Evolutionary conservation across 768 basidiomycete genomes (phyloP), one percentile per base, ranked within the genome.

Genomic region (Pleurotus pulmonarius): DNA sequence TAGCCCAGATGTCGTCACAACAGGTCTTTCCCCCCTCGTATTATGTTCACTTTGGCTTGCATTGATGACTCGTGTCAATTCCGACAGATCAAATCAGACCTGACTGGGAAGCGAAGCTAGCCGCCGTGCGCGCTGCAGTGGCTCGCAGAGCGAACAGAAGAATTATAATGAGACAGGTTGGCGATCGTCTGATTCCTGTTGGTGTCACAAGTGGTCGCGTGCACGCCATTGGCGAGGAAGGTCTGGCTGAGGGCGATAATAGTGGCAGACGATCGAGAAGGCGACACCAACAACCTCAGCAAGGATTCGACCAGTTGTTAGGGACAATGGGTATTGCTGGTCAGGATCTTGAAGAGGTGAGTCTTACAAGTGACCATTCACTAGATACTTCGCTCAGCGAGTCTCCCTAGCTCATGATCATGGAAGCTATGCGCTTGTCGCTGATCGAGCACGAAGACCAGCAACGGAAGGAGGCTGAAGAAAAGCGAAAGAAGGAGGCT

Each of bases 361-460:
- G 82, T 43, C 62, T 37, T 41, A 55, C 16, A 55, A 20, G 18
- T 2, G 3, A 11, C 38, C 56, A 46, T 38, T 52, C 26, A 54
- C 54, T 20, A 20, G 40, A 56, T 49, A 46, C 37, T 20, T 20
- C 43, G 26, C 45, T 38, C 24, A n/a, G 7, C 13, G 3, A 56
- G 18, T 46, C 37, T 46, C 46, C 61, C 40, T 60, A 99, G 93
- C 73, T 99, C 44, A 98, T 98, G 96, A 77, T 99, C 55, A 95
- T 95, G 92, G 97, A 98, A 73, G 97, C 97, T 4, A 98, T 99
- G 94, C 85, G 96, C 55, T 75, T 97, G 56, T 97, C 94, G 24
- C 76, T 98, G 61, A 68, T 97, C 47, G 96, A 98, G 57, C 94
- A 98, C 65, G 95, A 98, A 71, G 94, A 94, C 64, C 90, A 94